phyloP scores from a whole-genome alignment of 2,329 filamentous ascomycete genomes.

The Amylocarpus encephaloides region DNA sequence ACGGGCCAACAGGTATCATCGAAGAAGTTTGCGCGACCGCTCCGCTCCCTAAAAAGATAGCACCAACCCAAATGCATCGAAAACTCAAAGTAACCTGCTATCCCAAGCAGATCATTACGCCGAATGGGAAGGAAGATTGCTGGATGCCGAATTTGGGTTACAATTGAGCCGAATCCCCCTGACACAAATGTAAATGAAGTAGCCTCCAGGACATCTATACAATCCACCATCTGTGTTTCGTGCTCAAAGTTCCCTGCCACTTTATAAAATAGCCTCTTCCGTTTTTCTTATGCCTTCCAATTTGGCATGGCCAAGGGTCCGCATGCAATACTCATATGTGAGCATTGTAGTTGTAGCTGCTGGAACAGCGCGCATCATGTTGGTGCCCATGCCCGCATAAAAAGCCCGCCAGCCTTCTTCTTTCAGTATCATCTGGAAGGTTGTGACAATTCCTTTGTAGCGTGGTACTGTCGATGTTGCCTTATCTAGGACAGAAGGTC shows the following conservation, averaged over 20 bases:
- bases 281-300: conserved; percentile 18
- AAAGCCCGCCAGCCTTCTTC: conserved; percentile 97
- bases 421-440: conserved; percentile 73
- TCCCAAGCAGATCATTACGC: conserved; percentile 14
- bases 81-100: neutral
- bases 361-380: conserved; percentile 92
- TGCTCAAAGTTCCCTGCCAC: neutral
- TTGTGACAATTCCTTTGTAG: conserved; percentile 75
- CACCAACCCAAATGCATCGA: conserved; percentile 6
- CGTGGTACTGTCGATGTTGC: conserved; percentile 32
- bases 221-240: conserved; percentile 7
- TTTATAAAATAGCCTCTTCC: conserved; percentile 4
- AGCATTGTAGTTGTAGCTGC: conserved; percentile 96
- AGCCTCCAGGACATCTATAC: conserved; percentile 15
- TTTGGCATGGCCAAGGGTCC: conserved; percentile 25
- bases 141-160: conserved; percentile 7
- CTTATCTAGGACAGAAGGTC: conserved; percentile 26
- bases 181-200: neutral
- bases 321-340: conserved; percentile 74
- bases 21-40: conserved; percentile 7
- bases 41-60: neutral
- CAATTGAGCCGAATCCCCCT: neutral
- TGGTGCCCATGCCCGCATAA: conserved; percentile 94
- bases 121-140: conserved; percentile 13
- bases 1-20: conserved; percentile 10